Evolutionary conservation across 805 yeast species (phyloP), one percentile per base, ranked within the genome.

Genomic region (Lachancea fermentati): DNA sequence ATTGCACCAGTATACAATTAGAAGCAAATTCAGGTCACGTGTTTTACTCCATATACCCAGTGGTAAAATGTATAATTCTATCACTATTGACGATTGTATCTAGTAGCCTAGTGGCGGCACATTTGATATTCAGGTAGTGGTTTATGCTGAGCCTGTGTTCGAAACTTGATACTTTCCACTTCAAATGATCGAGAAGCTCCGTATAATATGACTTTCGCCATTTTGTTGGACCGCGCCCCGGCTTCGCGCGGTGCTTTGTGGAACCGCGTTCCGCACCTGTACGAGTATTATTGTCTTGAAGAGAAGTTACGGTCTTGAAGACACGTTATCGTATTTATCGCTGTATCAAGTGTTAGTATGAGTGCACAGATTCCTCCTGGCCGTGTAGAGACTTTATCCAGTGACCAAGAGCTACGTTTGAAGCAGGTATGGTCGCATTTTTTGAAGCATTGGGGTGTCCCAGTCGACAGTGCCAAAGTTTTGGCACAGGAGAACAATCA

Each of bases 341-440:
- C 26, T 22, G 26, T 11, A 22, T 22, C 11, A 7, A 7, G 11
- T 7, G 26, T 11, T 11, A 22, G 8, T 17, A 32, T 30, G 35
- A 34, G 19, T 30, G 26, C 18, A 25, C 35, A 37, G 22, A 43
- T 42, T 11, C 57, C 64, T 3, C 56, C 65, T 4, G 78, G 79
- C 4, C 67, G 75, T 47, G 65, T 68, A 32, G 67, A 65, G 42
- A 66, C 72, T 2, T 55, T 78, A 24, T 68, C 74, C 3, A 49
- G 63, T 2, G 82, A 80, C 17, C 79, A 83, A 57, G 89, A 83
- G 53, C 52, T 71, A 37, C 69, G 71, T 14, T 62, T 83, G 54
- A 85, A 85, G 59, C 85, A 81, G 52, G 70, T 74, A 4, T 85
- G 89, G 88, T 78, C 81, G 36, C 71, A 78, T 51, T 52, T 78